Evolutionary conservation across 148 eudicot species (phyloP), one percentile per base, ranked within the genome.

Genomic region (Bassia scoparia): DNA sequence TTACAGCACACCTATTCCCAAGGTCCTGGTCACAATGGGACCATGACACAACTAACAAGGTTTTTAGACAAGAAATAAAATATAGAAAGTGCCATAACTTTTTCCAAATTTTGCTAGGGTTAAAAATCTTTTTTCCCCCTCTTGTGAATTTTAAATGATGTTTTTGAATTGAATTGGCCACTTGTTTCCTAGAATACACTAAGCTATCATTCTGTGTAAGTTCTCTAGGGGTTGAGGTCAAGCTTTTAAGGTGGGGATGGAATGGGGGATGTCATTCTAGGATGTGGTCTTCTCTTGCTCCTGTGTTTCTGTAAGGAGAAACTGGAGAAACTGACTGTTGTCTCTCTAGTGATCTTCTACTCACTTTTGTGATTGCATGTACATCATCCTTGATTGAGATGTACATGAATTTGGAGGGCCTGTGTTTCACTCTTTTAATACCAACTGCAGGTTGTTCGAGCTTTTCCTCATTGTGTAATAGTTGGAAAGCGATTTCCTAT

Each of bases 401-500:
- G 11, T 46, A 3, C 21, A 61, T 61, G n/a, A 30, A 44, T 61
- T 0, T 24, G 55, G 5, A 48, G 46, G 46, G 33, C 26, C 18
- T 38, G 64, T 62, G 16, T 21, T 43, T 38, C 12, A 7, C 59
- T 71, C 14, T 20, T 38, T 16, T 33, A 29, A 23, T n/a, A 64
- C 35, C 26, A 52, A 16, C 55, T 78, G 31, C 72, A 78, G 81
- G 64, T 79, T 62, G 27, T 29, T 33, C 48, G 54, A 55, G 41
- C 70, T 34, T 79, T 79, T 75, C 68, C 78, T 61, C 65, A 10
- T 21, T 79, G 65, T 37, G 70, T 61, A 29, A 74, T 79, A 15
- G 78, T 79, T 52, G 81, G 81, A 30, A 68, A 38, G 74, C 74
- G 78, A 30, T 79, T 68, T 43, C 81, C 81, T 44, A 79, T 79